A percentile compares a stretch with the other conserved stretches of the same genome.
phyloP scores from a whole-genome alignment of 352 stramenopile species.

The Pythium sukuiense region DNA sequence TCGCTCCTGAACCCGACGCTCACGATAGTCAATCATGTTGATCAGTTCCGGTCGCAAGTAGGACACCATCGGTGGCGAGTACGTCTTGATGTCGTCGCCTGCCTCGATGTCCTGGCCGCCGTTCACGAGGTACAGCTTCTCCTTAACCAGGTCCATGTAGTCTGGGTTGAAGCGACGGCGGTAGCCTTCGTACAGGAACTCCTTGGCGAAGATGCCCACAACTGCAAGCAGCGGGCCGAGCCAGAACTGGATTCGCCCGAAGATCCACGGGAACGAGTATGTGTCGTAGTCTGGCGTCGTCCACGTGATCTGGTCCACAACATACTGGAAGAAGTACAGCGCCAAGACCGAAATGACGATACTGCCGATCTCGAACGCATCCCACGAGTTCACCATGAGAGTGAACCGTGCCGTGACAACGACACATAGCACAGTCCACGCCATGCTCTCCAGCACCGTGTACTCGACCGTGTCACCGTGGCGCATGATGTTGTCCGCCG shows the following conservation, averaged over 20 bases:
- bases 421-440: conserved; percentile 78
- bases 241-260: conserved; percentile 65
- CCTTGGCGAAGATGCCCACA: conserved; percentile 62
- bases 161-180: conserved; percentile 64
- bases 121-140: conserved; percentile 30
- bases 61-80: conserved; percentile 48
- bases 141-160: conserved; percentile 76
- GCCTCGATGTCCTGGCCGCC: conserved; percentile 15
- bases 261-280: conserved; percentile 81
- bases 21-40: conserved; percentile 78
- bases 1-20: conserved; percentile 62
- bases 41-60: conserved; percentile 68
- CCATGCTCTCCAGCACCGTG: conserved; percentile 60
- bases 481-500: conserved; percentile 60
- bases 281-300: conserved; percentile 55
- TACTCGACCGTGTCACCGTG: conserved; percentile 55
- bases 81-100: conserved; percentile 43
- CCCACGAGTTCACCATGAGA: conserved; percentile 83
- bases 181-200: conserved; percentile 70
- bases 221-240: conserved; percentile 72
- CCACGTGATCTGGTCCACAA: conserved; percentile 69
- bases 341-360: conserved; percentile 55
- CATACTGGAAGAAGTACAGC: conserved; percentile 69
- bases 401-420: conserved; percentile 79
- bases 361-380: conserved; percentile 53